Evolutionary conservation across 495 filamentous ascomycete species (phyloP).

Genomic region (Tuber aestivum): DNA sequence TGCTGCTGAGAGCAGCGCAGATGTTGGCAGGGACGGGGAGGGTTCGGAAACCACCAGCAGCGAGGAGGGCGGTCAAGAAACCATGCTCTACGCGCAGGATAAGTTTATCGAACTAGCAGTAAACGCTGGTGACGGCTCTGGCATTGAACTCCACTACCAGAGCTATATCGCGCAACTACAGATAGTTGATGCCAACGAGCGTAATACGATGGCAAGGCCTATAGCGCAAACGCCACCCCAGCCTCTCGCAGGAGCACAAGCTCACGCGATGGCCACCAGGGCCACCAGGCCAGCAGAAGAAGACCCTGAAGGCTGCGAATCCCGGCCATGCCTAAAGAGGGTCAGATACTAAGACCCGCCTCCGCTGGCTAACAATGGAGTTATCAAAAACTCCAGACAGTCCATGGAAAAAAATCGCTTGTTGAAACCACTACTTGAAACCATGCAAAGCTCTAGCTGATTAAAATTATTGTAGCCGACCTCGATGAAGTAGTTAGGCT

Average conservation of each 20-base stretch:
- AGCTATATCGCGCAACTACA: neutral
- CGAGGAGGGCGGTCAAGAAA: neutral
- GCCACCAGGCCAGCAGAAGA: neutral
- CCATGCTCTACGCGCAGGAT: neutral
- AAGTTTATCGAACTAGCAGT: neutral
- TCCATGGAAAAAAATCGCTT: neutral
- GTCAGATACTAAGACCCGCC: neutral
- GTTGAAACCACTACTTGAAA: neutral
- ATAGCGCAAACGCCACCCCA: neutral
- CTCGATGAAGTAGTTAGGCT: neutral
- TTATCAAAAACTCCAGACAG: neutral
- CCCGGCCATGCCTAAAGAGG: neutral
- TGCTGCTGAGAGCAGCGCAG: neutral
- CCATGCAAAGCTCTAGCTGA: neutral
- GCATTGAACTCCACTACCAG: neutral
- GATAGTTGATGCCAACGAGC: neutral
- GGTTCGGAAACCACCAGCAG: neutral
- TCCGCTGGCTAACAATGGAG: neutral
- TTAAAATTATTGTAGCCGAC: neutral
- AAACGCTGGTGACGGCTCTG: neutral
- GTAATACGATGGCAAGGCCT: neutral
- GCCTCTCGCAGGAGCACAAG: neutral
- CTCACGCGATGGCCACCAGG: neutral
- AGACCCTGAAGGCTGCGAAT: neutral
- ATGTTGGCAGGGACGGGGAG: neutral